Base-by-base conservation (phyloP, 768 basidiomycete genomes). In the Mycena crocata region DNA sequence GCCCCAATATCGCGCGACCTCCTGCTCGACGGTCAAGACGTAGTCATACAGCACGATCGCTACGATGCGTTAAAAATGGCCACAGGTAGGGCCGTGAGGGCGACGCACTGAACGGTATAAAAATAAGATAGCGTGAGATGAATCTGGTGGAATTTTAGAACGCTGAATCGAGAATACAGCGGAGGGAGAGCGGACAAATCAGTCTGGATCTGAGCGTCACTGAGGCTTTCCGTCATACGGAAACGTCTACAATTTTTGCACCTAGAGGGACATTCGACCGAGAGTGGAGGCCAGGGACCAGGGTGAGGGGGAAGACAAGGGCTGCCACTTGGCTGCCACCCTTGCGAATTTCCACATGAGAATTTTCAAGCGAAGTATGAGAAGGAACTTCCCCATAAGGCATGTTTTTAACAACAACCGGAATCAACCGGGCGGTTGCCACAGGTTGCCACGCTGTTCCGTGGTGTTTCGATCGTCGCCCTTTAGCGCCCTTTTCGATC, bases 41-140 rank as follows among this genome's bases (percentile, higher is more conserved):
- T 77, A 79, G 63, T 82, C 82, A 32, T 80, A 81, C 28, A 75
- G 70, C 24, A 82, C 67, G 10, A 80, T 52, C n/a, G 48, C 80
- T 78, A 21, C 5, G 3, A 32, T 7, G 0, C 17, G 13, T 19
- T 19, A 49, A 21, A 31, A 17, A 46, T n/a, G 30, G 46, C 19
- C 15, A 12, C 8, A 4, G 12, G 31, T n/a, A 23, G 3, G 2
- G 5, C 6, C n/a, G 12, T 17, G 21, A n/a, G 12, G 5, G 21
- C 4, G 5, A 51, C 58, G 31, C 58, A 60, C 58, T 31, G 21
- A 44, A 49, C 3, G 55, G 63, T 28, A 51, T 50, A 12, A 57
- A n/a, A 23, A 64, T 24, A 9, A 64, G 48, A 44, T 49, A 48
- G 21, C 48, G 63, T 39, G 55, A 52, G 50, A 54, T 28, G 40